These are phyloP conservation scores for Coemansia sp. DNA, from an alignment of 192 early-diverging fungal genomes.

Conservation along the genomic window DNA sequence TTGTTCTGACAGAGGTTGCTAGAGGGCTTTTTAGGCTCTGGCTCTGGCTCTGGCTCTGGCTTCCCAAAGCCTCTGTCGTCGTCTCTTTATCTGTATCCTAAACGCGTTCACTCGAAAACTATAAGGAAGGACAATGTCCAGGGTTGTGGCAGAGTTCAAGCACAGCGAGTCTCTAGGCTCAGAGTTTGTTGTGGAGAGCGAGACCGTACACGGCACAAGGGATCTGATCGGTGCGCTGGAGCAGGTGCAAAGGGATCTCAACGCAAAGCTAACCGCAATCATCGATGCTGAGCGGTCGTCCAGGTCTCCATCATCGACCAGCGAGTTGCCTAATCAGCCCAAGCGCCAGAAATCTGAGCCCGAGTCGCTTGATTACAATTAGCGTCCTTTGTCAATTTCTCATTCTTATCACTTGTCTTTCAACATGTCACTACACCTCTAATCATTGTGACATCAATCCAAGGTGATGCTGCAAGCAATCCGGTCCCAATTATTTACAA, in stretches of 20 bases:
- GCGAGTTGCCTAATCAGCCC: neutral
- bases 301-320: neutral
- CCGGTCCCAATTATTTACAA: too few relatives aligned
- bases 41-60: too few relatives aligned
- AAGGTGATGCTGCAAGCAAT: neutral
- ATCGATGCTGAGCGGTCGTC: conserved; percentile 28
- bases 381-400: too few relatives aligned
- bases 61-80: neutral
- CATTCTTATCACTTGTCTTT: too few relatives aligned
- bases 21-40: too few relatives aligned
- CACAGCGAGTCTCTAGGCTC: neutral
- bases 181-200: conserved; percentile 15
- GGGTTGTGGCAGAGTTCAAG: conserved; percentile 19
- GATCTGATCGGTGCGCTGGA: conserved; percentile 23
- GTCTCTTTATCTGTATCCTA: neutral
- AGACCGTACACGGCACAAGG: neutral
- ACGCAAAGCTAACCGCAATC: conserved; percentile 29
- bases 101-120: neutral
- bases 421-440: neutral
- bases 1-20: too few relatives aligned
- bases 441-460: neutral
- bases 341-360: conserved; percentile 7
- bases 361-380: neutral
- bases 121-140: neutral
- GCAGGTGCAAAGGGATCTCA: conserved; percentile 22